Conservation (phyloP, 352 stramenopile genomes). For the Globisporangium sylvaticum region DNA sequence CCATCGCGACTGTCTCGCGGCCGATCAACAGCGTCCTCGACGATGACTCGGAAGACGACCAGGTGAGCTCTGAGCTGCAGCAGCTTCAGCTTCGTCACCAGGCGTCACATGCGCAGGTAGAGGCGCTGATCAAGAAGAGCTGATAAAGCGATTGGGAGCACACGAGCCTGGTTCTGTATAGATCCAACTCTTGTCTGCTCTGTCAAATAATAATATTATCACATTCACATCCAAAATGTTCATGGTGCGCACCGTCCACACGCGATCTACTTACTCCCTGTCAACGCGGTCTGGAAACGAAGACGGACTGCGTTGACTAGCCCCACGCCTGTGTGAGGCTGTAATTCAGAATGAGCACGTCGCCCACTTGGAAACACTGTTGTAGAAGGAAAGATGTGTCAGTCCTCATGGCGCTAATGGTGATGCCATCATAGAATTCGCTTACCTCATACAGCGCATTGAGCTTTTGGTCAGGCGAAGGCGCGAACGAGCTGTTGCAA, state of each 20-base stretch:
- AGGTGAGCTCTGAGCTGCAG: slow-evolving; percentile 57
- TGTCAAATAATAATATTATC: slow-evolving; percentile 12
- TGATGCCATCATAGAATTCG: background rate
- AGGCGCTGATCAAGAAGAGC: slow-evolving; percentile 53
- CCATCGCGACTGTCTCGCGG: slow-evolving; percentile 20
- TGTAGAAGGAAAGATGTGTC: background rate
- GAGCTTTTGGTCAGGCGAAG: slow-evolving; percentile 76
- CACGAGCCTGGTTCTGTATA: background rate
- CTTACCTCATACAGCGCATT: slow-evolving; percentile 73
- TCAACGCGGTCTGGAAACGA: slow-evolving; percentile 1
- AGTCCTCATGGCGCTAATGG: background rate
- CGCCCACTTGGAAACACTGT: slow-evolving; percentile 78
- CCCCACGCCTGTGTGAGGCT: slow-evolving; percentile 83
- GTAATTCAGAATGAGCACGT: slow-evolving; percentile 85
- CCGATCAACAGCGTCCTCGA: slow-evolving; percentile 52
- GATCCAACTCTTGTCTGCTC: background rate
- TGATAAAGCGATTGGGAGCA: background rate
- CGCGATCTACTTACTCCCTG: slow-evolving; percentile 3
- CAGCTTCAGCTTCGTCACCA: slow-evolving; percentile 71
- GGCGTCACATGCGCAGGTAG: slow-evolving; percentile 64
- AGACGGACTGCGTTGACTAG: slow-evolving; percentile 22
- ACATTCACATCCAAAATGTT: slow-evolving; percentile 6
- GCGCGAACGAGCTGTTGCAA: slow-evolving; percentile 85
- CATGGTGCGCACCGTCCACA: background rate
- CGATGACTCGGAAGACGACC: slow-evolving; percentile 56